Percentiles rank a stretch among this genome's conserved stretches.
These are phyloP conservation scores for Aspergillus sergii DNA, from an alignment of 2,329 filamentous ascomycete genomes.

Conservation along the genomic window DNA sequence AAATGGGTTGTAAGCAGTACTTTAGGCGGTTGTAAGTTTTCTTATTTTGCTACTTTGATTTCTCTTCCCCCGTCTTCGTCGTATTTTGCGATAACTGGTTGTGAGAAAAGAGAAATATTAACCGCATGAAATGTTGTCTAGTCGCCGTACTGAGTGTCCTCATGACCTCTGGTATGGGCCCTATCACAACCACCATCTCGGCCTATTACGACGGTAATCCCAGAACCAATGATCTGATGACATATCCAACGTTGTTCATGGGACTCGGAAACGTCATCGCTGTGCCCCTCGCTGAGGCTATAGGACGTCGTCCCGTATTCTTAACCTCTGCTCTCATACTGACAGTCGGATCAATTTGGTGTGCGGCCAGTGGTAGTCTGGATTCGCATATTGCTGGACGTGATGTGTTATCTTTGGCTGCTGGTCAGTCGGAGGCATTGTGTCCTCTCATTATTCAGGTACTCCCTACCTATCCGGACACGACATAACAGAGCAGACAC, in stretches of 20 bases:
- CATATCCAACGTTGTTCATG: neutral
- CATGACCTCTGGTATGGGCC: neutral
- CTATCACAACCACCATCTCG: neutral
- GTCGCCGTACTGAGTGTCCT: neutral
- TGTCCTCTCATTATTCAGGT: neutral
- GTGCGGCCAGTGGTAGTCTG: neutral
- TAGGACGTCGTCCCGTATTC: neutral
- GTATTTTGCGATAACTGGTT: rapidly evolving
- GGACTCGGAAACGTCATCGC: neutral
- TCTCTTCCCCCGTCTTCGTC: too few species aligned
- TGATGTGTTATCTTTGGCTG: neutral
- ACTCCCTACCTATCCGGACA: neutral
- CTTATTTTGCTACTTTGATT: too few species aligned
- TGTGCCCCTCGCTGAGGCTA: neutral
- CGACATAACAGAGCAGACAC: neutral
- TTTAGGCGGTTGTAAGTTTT: neutral
- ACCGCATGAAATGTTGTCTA: neutral
- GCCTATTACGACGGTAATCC: neutral
- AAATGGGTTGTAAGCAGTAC: neutral
- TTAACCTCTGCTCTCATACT: neutral
- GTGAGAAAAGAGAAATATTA: neutral
- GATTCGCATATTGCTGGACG: neutral
- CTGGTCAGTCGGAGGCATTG: neutral
- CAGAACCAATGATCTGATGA: neutral
- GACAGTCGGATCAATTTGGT: neutral